Conservation (phyloP, 768 basidiomycete species). For the Boletus subparvulus region DNA sequence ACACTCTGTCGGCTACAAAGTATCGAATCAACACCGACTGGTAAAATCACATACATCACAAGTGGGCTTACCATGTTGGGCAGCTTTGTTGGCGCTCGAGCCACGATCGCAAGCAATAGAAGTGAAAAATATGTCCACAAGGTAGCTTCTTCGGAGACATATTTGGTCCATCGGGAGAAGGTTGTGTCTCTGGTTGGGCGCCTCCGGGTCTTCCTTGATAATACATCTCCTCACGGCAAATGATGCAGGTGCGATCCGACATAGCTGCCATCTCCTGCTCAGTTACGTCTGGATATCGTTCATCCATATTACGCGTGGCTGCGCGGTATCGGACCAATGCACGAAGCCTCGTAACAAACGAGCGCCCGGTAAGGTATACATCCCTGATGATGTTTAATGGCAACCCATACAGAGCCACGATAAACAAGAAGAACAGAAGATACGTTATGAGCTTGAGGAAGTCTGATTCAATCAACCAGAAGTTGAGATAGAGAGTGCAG, state of each 20-base stretch:
- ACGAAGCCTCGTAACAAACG: slow-evolving; percentile 83
- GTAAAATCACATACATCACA: background rate
- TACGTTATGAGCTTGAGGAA: slow-evolving; percentile 93
- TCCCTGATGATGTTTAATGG: slow-evolving; percentile 97
- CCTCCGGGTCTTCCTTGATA: slow-evolving; percentile 35
- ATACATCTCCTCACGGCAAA: slow-evolving; percentile 95
- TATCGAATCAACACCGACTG: slow-evolving; percentile 1
- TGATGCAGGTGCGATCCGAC: slow-evolving; percentile 94
- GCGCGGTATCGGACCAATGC: slow-evolving; percentile 91
- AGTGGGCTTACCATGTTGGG: slow-evolving; percentile 82
- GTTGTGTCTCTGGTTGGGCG: slow-evolving; percentile 19
- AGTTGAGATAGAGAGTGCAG: slow-evolving; percentile 5
- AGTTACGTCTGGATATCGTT: slow-evolving; percentile 90
- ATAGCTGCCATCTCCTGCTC: slow-evolving; percentile 76
- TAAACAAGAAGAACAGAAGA: slow-evolving; percentile 89
- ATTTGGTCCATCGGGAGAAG: slow-evolving; percentile 69
- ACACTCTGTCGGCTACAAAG: slow-evolving; percentile 69
- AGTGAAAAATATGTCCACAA: slow-evolving; percentile 98
- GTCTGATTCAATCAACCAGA: slow-evolving; percentile 49
- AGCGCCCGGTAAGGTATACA: slow-evolving; percentile 92
- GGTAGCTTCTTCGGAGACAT: slow-evolving; percentile 95
- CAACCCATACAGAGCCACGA: slow-evolving; percentile 91
- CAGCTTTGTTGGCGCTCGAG: slow-evolving; percentile 98
- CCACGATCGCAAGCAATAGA: slow-evolving; percentile 96
- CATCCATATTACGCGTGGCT: slow-evolving; percentile 95